A percentile compares a stretch with the other conserved stretches of the same genome.
Conservation (phyloP, 2,329 filamentous ascomycete genomes). For the Aspergillus luchuensis region DNA sequence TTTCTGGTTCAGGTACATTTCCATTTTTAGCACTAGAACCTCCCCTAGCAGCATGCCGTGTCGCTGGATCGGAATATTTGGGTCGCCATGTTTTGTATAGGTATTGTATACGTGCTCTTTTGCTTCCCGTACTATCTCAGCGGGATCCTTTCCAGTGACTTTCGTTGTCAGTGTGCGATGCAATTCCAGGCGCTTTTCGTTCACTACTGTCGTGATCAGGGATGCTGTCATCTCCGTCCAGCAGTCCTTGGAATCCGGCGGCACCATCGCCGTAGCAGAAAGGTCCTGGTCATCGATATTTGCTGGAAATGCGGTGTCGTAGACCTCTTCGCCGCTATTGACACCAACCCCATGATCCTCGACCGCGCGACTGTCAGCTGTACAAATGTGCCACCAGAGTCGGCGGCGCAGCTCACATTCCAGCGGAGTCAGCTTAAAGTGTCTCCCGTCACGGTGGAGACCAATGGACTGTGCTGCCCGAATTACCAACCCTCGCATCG, state of each 20-base stretch:
- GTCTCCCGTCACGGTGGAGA: constrained; percentile 55
- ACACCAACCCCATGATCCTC: constrained; percentile 62
- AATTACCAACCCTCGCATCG: constrained; percentile 54
- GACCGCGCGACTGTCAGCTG: constrained; percentile 48
- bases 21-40: constrained; percentile 39
- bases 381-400: constrained; percentile 58
- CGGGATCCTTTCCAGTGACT: constrained; percentile 33
- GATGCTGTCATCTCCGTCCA: constrained; percentile 63
- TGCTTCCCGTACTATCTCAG: constrained; percentile 47
- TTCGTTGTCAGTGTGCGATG: constrained; percentile 30
- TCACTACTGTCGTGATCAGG: constrained; percentile 56
- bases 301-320: constrained; percentile 39
- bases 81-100: constrained; percentile 56
- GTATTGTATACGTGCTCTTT: constrained; percentile 51
- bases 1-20: constrained; percentile 35
- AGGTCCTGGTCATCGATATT: constrained; percentile 61
- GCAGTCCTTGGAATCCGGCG: constrained; percentile 51
- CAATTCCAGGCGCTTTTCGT: constrained; percentile 18
- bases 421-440: constrained; percentile 54
- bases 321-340: constrained; percentile 47
- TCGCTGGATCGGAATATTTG: constrained; percentile 51
- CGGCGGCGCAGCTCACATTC: constrained; percentile 57
- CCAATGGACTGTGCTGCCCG: constrained; percentile 54
- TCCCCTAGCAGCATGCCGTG: constrained; percentile 32
- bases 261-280: constrained; percentile 50